Evolutionary conservation across 257 asterid genomes (phyloP), one percentile per base, ranked within the genome.

Genomic region (Handroanthus guayacan): DNA sequence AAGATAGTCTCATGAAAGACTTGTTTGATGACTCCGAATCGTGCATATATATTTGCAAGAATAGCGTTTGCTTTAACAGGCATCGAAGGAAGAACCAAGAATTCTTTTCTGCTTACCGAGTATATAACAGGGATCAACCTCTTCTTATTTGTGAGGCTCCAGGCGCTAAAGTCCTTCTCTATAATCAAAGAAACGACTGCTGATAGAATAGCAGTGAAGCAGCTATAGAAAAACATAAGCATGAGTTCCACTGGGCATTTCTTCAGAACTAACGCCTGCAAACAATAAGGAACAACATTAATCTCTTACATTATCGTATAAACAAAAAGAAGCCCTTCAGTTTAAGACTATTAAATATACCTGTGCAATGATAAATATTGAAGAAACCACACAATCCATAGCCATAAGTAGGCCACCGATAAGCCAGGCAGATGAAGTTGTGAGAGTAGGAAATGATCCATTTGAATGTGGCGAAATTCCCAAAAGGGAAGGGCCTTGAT

Each of bases 211-310:
- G 96, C 83, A 55, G 84, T 77, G 62, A 83, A 82, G 78, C 82
- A 77, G 86, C 97, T 87, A 75, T 91, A 91, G 82, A 86, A 85
- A 45, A 89, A 55, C 97, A 89, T 91, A 38, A 91, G 69, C 5
- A 89, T 38, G 64, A 89, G 47, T 88, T 82, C 91, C 47, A 82
- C 76, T 0, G 91, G 97, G 80, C 85, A 91, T 81, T 80, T 91
- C 83, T 79, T 83, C 1, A 91, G 79, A 41, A 88, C 85, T 68
- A 86, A 68, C 52, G 94, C 97, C 96, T 90, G 87, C 17, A 63
- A 74, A 34, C 36, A 38, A 47, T 11, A 57, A 67, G 64, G 25
- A 12, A 75, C 36, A 36, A 55, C 52, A 52, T 34, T 55, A 34
- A 12, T 54, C 10, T 13, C 41, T 71, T 5, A 5, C 2, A 38